Base-by-base conservation (phyloP, 2,329 filamentous ascomycete species). In the Conoideocrella luteorostrata region DNA sequence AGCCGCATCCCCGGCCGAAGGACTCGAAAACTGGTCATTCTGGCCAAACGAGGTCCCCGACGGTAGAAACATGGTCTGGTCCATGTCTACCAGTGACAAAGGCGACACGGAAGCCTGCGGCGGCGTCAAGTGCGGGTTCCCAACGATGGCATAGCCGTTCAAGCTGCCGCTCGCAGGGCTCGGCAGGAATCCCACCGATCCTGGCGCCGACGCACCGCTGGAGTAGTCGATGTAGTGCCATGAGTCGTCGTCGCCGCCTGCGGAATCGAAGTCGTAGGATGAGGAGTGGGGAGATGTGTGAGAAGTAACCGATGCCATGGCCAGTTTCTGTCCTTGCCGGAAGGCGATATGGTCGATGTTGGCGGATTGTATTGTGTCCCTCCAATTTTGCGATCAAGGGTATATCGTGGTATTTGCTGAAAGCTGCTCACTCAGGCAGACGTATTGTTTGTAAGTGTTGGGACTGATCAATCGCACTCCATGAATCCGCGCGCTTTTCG, bases 111-210 rank as follows among this genome's bases (percentile, higher is more conserved):
- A 59, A 22, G 54, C 53, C 33, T 57, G 57, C 13, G 59, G 63
- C 24, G 52, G 52, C 28, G 51, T 56, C 21, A 55, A 57, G 13
- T 41, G 38, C 38, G 33, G 21, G 26, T 40, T 65, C 23, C 67
- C 64, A 37, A 77, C 57, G 34, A 77, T 58, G 11, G 64, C 66
- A 58, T 70, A 78, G 18, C 74, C 74, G 29, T 66, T 68, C 51
- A 78, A 56, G 47, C 74, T 77, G 12, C 68, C 66, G 51, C 67
- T 74, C 10, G 67, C 68, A 5, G 75, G 74, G 48, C 75, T 76
- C 21, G 70, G 66, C 15, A 72, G 59, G 47, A 75, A 71, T 15
- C 64, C 68, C 9, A 68, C 59, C 1, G 69, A 69, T 0, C 60
- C 65, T 0, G 66, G 52, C 4, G 54, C 61, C 13, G 64, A 65